These are phyloP conservation scores for Phytopythium kandeliae DNA, from an alignment of 352 stramenopile species.

Conservation along the genomic window DNA sequence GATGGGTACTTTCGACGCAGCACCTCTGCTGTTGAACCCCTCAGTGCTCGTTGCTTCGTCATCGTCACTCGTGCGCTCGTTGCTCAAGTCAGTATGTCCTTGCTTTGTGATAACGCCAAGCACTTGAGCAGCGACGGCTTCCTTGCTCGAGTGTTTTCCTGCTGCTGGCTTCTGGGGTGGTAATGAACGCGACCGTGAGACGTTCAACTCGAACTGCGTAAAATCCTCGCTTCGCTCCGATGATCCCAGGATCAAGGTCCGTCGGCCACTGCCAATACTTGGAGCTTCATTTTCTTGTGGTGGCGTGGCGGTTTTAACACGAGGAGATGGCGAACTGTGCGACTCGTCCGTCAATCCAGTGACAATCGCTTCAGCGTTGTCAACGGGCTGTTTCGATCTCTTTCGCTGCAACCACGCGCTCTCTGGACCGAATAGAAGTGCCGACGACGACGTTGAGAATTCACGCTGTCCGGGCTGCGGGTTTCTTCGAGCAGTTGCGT, in stretches of 20 bases:
- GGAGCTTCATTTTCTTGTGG: not conserved
- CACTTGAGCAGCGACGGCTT: not conserved
- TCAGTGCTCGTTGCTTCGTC: not conserved
- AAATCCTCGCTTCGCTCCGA: conserved; percentile 30
- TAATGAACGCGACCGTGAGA: not conserved
- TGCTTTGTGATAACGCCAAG: not conserved
- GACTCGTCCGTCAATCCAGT: not conserved
- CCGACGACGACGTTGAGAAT: conserved; percentile 11
- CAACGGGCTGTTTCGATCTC: not conserved
- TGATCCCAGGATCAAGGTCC: not conserved
- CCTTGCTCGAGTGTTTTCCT: not conserved
- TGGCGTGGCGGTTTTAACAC: not conserved
- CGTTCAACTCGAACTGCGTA: conserved; percentile 6
- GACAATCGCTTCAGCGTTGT: not conserved
- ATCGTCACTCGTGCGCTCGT: not conserved
- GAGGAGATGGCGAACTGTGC: not conserved
- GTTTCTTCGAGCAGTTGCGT: not conserved
- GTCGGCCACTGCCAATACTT: not conserved
- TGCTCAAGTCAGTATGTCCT: not conserved
- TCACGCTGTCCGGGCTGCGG: not conserved
- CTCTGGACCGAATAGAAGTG: conserved; percentile 22
- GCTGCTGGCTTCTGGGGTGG: not conserved
- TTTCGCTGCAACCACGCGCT: conserved; percentile 15
- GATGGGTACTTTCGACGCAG: not conserved
- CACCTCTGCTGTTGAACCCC: not conserved